Base-by-base conservation (phyloP, 1,139 yeast species). In the Taiozyma sp. region DNA sequence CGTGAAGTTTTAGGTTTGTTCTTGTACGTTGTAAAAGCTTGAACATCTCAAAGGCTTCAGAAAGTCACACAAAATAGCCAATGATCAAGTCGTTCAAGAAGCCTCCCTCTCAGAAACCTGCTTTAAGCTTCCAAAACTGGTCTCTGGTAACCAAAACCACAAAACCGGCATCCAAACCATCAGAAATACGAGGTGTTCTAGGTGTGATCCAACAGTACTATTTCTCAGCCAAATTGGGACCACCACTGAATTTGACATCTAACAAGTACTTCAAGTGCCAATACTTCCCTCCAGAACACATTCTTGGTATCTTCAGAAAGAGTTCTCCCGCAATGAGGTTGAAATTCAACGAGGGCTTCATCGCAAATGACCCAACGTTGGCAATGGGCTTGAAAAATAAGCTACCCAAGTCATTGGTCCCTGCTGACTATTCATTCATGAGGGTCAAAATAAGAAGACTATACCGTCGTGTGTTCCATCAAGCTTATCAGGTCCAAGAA, bases 251-350 rank as follows among this genome's bases (percentile, higher is more conserved):
- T 12, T 39, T 56, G 13, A 5, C 40, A n/a, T 6, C 27, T 2
- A 55, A 52, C 39, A 28, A 39, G 22, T 55, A 52, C 51, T 73
- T 76, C 58, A 47, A 48, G 5, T 44, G 72, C 28, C 51, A 55
- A 12, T 81, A 67, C 58, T 75, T 70, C 56, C 83, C 83, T 12
- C 71, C 77, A 4, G 65, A 70, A 46, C 81, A 79, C 56, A 70
- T 72, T 36, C 45, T 78, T 7, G 72, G 77, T 0, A 55, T 68
- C 29, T 74, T 75, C 29, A 68, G 84, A n/a, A 80, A 79, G 56
- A 71, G 81, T 4, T 70, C 71, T 41, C 86, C 86, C 0, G 76
- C 80, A 0, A 44, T 80, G 3, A 56, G 65, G 23, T 58, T 67
- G 5, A 62, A 60, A 45, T 60, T 57, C 38, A 53, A 55, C 22